These are phyloP conservation scores for Colletotrichum sp. DNA, from an alignment of 2,329 filamentous ascomycete species.

Conservation along the genomic window DNA sequence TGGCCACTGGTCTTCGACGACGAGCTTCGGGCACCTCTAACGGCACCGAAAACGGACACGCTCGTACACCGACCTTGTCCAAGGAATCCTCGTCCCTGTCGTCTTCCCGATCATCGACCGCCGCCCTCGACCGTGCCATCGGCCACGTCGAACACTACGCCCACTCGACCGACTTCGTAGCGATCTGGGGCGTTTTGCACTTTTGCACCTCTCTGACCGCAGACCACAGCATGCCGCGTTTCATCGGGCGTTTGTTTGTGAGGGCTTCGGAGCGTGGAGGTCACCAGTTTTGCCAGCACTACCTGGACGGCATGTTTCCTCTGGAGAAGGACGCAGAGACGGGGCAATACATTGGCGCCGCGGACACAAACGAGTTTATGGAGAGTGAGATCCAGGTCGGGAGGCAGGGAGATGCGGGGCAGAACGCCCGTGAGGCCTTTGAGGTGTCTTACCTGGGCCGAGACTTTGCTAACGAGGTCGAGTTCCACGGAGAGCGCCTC, in stretches of 20 bases:
- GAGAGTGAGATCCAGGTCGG: constrained; percentile 57
- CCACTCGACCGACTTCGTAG: constrained; percentile 76
- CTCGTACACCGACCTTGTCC: neutral
- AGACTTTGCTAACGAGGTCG: constrained; percentile 40
- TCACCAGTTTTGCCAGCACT: constrained; percentile 67
- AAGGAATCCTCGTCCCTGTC: constrained; percentile 33
- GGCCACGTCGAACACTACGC: constrained; percentile 82
- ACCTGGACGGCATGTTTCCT: constrained; percentile 67
- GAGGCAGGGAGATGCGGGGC: constrained; percentile 45
- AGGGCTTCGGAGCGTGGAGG: constrained; percentile 43
- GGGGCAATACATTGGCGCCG: constrained; percentile 46
- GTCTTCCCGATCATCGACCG: constrained; percentile 37
- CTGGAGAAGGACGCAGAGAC: constrained; percentile 46
- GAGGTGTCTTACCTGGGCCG: constrained; percentile 52
- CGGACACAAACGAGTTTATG: constrained; percentile 64
- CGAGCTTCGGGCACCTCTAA: neutral
- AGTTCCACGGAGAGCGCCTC: constrained; percentile 39
- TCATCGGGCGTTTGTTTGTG: constrained; percentile 65
- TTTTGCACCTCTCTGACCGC: constrained; percentile 45
- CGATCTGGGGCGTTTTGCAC: constrained; percentile 75
- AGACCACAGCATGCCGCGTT: constrained; percentile 58
- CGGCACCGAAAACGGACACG: neutral
- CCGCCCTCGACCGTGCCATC: constrained; percentile 58
- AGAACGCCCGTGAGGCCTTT: constrained; percentile 50
- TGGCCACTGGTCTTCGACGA: neutral